These are phyloP conservation scores for Verticillium zaregamsianum DNA, from an alignment of 2,329 filamentous ascomycete species.

Conservation along the genomic window DNA sequence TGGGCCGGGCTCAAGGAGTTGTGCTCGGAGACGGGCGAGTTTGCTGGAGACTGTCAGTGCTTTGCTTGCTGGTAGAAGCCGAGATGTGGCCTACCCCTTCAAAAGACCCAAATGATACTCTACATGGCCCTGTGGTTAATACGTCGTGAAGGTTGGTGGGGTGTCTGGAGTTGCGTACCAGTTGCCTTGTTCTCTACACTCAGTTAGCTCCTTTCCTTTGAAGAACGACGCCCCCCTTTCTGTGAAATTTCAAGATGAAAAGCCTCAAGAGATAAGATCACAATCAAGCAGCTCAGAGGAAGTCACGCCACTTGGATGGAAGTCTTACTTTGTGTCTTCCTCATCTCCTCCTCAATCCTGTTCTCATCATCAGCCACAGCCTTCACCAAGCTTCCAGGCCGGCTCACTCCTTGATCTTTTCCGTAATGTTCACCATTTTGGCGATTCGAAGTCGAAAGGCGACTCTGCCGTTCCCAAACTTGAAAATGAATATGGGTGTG, in stretches of 20 bases:
- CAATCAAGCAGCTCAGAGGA: not conserved
- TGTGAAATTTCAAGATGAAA: conserved; percentile 22
- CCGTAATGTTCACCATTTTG: conserved; percentile 98
- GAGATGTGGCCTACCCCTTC: conserved; percentile 66
- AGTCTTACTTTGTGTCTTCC: conserved; percentile 86
- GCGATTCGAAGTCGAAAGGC: conserved; percentile 14
- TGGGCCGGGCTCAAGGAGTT: conserved; percentile 84
- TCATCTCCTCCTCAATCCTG: conserved; percentile 99
- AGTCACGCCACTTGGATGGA: not conserved
- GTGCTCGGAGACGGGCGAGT: conserved; percentile 88
- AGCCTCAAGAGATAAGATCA: not conserved
- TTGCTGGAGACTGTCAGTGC: conserved; percentile 56
- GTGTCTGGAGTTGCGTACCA: conserved; percentile 53
- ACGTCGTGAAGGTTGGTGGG: not conserved
- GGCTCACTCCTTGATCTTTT: conserved; percentile 97
- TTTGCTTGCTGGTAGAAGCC: not conserved
- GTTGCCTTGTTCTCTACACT: conserved; percentile 93
- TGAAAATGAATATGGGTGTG: not conserved
- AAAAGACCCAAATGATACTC: conserved; percentile 97
- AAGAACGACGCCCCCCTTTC: not conserved
- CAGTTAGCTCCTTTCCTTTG: not conserved
- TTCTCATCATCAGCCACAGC: conserved; percentile 16
- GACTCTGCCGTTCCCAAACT: conserved; percentile 5
- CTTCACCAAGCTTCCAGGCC: not conserved
- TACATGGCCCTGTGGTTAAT: conserved; percentile 28